Evolutionary conservation across 1,284 basidiomycete genomes (phyloP).

Genomic region (Cryptococcus sp.): DNA sequence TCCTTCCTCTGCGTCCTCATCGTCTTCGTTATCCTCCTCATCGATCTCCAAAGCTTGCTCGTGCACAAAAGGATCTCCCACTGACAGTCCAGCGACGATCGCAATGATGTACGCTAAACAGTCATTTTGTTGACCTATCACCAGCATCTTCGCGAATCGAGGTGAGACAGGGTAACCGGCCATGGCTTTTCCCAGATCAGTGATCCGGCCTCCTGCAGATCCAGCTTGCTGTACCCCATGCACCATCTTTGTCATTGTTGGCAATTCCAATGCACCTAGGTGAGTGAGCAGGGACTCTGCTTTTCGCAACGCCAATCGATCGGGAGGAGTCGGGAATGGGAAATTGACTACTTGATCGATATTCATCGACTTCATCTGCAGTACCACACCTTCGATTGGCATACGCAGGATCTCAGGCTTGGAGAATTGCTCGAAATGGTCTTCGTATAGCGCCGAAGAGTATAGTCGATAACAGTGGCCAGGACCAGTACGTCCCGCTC

Average conservation of each 20-base stretch:
- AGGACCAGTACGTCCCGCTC: conserved; percentile 74
- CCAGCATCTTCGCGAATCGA: conserved; percentile 91
- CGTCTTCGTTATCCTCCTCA: conserved; percentile 56
- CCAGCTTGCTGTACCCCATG: conserved; percentile 43
- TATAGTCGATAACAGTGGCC: conserved; percentile 78
- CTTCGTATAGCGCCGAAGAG: conserved; percentile 77
- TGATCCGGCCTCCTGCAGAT: conserved; percentile 67
- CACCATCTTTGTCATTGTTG: conserved; percentile 51
- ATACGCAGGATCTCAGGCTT: conserved; percentile 92
- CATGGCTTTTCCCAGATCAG: conserved; percentile 87
- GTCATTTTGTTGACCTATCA: conserved; percentile 84
- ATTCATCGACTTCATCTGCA: conserved; percentile 99
- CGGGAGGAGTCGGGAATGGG: conserved; percentile 96
- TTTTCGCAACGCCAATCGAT: conserved; percentile 71
- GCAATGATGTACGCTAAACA: conserved; percentile 91
- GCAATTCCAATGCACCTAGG: conserved; percentile 74
- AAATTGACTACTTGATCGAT: conserved; percentile 96
- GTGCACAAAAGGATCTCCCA: conserved; percentile 93
- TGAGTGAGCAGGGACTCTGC: conserved; percentile 80
- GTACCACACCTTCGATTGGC: conserved; percentile 93
- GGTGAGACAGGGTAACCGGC: conserved; percentile 90
- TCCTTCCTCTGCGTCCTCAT: conserved; percentile 46
- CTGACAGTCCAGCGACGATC: conserved; percentile 87
- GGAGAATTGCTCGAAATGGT: conserved; percentile 84
- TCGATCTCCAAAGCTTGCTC: conserved; percentile 66